Evolutionary conservation across 2,329 filamentous ascomycete species (phyloP).

Genomic region (Escovopsis sp.): DNA sequence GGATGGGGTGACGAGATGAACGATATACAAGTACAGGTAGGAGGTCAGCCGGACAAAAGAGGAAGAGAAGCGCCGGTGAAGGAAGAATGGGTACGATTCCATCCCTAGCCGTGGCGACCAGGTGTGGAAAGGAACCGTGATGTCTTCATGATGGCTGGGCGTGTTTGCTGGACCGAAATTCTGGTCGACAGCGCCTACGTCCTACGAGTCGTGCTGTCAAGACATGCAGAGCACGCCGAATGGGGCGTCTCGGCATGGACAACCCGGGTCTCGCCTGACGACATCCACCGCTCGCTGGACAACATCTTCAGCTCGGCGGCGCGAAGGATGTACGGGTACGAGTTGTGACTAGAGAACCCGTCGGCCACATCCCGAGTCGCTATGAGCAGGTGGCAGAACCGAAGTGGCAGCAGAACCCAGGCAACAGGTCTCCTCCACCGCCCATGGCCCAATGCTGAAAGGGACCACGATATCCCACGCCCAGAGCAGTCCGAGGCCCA

Average conservation of each 20-base stretch:
- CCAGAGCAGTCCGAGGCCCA: conserved; percentile 41
- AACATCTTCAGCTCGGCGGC: conserved; percentile 41
- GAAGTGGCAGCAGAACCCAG: conserved; percentile 33
- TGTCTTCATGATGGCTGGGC: no score
- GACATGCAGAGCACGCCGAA: background rate
- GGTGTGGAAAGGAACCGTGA: no score
- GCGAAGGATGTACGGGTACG: conserved; percentile 33
- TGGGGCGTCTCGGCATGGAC: conserved; percentile 1
- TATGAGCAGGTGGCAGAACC: conserved; percentile 35
- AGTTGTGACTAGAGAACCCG: background rate
- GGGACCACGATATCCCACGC: conserved; percentile 42
- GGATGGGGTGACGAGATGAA: no score
- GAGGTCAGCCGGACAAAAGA: no score
- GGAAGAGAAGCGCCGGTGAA: no score
- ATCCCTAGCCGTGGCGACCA: no score
- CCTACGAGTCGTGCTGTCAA: no score
- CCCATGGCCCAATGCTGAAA: conserved; percentile 51
- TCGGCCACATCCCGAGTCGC: no score
- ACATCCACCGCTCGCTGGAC: conserved; percentile 42
- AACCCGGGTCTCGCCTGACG: conserved; percentile 38
- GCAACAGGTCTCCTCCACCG: conserved; percentile 35
- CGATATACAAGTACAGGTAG: no score
- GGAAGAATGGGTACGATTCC: no score
- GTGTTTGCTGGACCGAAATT: no score
- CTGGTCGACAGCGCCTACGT: no score